Percentiles rank a stretch among this genome's conserved stretches.
These are phyloP conservation scores for Cylindrodendrum hubeiense DNA, from an alignment of 2,329 filamentous ascomycete species.

Conservation along the genomic window DNA sequence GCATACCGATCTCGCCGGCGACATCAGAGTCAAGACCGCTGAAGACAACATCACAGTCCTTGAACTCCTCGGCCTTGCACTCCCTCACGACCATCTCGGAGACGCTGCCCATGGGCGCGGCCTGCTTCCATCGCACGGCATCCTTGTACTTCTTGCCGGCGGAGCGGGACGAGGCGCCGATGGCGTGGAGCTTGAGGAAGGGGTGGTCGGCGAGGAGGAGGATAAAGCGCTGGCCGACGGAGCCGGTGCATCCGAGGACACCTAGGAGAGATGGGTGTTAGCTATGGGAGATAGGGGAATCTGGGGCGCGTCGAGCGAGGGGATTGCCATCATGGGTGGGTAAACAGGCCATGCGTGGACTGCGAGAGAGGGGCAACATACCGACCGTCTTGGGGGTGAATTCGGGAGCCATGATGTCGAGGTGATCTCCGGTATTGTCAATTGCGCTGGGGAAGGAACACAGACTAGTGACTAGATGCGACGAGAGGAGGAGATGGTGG, in stretches of 20 bases:
- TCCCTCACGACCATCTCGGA: conserved; percentile 87
- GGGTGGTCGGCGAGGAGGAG: conserved; percentile 91
- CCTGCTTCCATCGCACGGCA: conserved; percentile 96
- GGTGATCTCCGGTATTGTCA: neutral
- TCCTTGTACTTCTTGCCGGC: conserved; percentile 95
- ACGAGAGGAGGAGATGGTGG: neutral
- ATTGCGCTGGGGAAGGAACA: neutral
- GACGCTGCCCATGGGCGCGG: conserved; percentile 82
- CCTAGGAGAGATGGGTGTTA: conserved; percentile 55
- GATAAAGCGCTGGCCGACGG: conserved; percentile 95
- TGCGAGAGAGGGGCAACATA: conserved; percentile 48
- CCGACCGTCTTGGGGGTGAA: conserved; percentile 71
- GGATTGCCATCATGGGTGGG: conserved; percentile 26
- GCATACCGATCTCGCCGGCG: conserved; percentile 87
- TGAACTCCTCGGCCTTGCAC: conserved; percentile 85
- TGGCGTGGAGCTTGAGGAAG: conserved; percentile 85
- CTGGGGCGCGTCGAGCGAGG: conserved; percentile 3
- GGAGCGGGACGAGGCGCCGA: conserved; percentile 90
- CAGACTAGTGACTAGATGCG: neutral
- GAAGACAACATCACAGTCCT: conserved; percentile 93
- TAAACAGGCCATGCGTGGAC: conserved; percentile 12
- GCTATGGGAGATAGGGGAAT: neutral
- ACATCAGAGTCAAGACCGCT: conserved; percentile 93
- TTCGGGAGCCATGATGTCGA: conserved; percentile 51
- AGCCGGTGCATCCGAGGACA: conserved; percentile 92